These are phyloP conservation scores for Fusarium floridanum DNA, from an alignment of 2,329 filamentous ascomycete species.

Conservation along the genomic window DNA sequence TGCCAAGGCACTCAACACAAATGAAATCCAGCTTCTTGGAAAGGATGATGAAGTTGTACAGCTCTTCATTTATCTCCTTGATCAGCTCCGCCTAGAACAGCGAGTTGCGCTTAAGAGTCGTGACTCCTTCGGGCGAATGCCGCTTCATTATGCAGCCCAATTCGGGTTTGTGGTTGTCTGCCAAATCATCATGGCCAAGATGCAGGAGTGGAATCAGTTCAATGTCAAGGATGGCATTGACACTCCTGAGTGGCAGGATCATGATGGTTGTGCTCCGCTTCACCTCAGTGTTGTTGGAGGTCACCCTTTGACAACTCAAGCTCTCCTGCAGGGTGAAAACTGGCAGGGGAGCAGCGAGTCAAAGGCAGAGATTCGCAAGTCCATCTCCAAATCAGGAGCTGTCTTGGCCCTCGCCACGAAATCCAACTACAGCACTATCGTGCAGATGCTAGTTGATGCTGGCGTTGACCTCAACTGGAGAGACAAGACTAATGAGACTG, in stretches of 20 bases:
- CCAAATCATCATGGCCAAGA: conserved; percentile 85
- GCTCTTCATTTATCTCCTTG: conserved; percentile 73
- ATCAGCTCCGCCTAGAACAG: conserved; percentile 76
- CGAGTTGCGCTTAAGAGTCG: conserved; percentile 74
- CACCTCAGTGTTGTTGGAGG: conserved; percentile 94
- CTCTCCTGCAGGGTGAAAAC: conserved; percentile 83
- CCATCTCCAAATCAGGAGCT: conserved; percentile 85
- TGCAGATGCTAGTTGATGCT: conserved; percentile 87
- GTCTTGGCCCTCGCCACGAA: conserved; percentile 90
- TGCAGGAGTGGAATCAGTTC: conserved; percentile 91
- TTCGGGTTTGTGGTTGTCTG: conserved; percentile 95
- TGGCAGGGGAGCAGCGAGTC: conserved; percentile 75
- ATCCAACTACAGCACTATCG: conserved; percentile 86
- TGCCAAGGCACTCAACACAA: conserved; percentile 71
- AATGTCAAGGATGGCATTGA: conserved; percentile 89
- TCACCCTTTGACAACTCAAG: conserved; percentile 86
- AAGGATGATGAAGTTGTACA: conserved; percentile 82
- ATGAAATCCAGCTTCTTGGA: conserved; percentile 75
- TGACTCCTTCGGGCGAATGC: conserved; percentile 85
- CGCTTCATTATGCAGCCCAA: conserved; percentile 93
- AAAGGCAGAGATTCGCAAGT: conserved; percentile 74
- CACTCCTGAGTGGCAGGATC: conserved; percentile 89
- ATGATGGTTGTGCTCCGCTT: conserved; percentile 89
- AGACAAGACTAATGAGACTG: conserved; percentile 90
- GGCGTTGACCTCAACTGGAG: conserved; percentile 95